Conservation (phyloP, 148 eudicot species). For the Linanthus parryae region DNA sequence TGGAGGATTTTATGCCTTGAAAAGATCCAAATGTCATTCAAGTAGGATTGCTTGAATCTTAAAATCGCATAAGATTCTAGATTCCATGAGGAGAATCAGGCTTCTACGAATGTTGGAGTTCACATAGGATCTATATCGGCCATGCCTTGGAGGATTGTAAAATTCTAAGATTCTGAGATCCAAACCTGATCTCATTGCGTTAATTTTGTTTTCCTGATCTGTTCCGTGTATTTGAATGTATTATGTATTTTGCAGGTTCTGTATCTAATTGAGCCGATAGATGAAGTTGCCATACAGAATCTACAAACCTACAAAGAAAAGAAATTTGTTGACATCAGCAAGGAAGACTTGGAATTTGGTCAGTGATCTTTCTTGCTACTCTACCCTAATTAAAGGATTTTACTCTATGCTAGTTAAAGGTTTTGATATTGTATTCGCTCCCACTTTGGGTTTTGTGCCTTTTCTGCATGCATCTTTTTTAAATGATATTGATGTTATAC, state of each 20-base stretch:
- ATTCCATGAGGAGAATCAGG: too few species aligned
- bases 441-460: not conserved
- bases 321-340: constrained; percentile 99
- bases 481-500: not conserved
- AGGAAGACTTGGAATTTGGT: constrained; percentile 99
- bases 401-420: not conserved
- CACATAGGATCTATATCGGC: too few species aligned
- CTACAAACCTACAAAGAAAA: constrained; percentile 93
- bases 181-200: not conserved
- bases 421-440: not conserved
- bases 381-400: too few species aligned
- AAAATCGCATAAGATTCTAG: too few species aligned
- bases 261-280: constrained; percentile 86
- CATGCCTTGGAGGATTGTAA: too few species aligned
- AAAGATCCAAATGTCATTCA: too few species aligned
- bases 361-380: constrained; percentile 14
- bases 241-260: constrained; percentile 34
- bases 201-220: not conserved
- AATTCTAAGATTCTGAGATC: too few species aligned
- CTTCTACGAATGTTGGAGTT: too few species aligned
- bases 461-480: constrained; percentile 4
- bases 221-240: constrained; percentile 3
- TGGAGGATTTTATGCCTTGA: too few species aligned
- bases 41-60: too few species aligned
- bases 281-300: constrained; percentile 95